Evolutionary conservation across 2,329 filamentous ascomycete species (phyloP).

Genomic region (Spiromastix sp.): DNA sequence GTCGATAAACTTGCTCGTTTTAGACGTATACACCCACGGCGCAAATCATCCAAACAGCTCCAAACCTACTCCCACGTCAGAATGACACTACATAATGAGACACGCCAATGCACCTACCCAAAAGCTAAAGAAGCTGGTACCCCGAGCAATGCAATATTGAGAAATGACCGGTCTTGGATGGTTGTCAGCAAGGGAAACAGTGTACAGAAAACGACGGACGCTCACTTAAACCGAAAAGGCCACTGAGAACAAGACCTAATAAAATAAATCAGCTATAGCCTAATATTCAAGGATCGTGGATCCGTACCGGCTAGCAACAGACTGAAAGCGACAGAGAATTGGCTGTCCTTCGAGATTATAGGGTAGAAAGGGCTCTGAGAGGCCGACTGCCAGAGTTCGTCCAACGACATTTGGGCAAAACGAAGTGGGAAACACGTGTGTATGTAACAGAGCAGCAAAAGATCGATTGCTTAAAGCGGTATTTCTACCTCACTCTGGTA

Average conservation of each 20-base stretch:
- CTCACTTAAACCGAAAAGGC: conserved; percentile 79
- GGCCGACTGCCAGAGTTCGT: conserved; percentile 89
- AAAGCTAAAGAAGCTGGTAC: conserved; percentile 80
- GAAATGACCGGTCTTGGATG: conserved; percentile 63
- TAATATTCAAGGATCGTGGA: background rate
- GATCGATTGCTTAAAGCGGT: background rate
- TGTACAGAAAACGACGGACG: conserved; percentile 5
- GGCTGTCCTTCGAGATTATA: conserved; percentile 66
- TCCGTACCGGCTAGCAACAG: conserved; percentile 58
- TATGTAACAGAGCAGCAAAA: background rate
- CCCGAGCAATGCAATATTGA: conserved; percentile 67
- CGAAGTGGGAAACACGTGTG: background rate
- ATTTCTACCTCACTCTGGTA: too few relatives aligned
- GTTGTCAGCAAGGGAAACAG: conserved; percentile 6
- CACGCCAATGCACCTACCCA: conserved; percentile 55
- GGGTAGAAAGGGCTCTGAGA: conserved; percentile 77
- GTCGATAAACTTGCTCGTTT: background rate
- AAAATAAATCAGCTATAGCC: background rate
- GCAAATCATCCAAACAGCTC: conserved; percentile 97
- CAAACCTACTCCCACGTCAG: conserved; percentile 52
- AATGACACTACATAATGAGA: conserved; percentile 7
- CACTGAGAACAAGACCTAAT: conserved; percentile 56
- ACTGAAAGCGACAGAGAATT: conserved; percentile 70
- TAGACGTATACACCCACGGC: conserved; percentile 97
- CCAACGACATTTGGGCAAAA: conserved; percentile 50